Evolutionary conservation across 495 filamentous ascomycete species (phyloP), one percentile per base, ranked within the genome.

Genomic region (Xylaria longipes): DNA sequence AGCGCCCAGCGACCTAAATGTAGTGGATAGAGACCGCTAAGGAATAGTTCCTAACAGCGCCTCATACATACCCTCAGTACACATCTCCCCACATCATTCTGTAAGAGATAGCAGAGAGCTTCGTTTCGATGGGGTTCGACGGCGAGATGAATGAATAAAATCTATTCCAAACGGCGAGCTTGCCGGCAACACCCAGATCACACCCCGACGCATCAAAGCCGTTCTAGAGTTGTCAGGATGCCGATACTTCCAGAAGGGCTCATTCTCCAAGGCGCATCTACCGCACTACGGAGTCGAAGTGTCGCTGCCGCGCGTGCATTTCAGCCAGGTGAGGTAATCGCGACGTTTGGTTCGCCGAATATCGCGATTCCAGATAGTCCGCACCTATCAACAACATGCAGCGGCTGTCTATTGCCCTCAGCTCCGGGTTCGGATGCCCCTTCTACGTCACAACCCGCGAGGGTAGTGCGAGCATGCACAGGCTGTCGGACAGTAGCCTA

Each of bases 401-500:
- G 81, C 74, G 77, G 81, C 75, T 86, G 84, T 65, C 77, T 86
- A 39, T 71, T 54, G 31, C 69, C 33, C 37, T 17, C 56, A 37
- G 46, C 25, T 1, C 39, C 25, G 14, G 29, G 25, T 50, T 22
- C 67, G 25, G 39, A 52, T 46, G n/a, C 60, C 29, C 45, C 62
- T 15, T 43, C 41, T 62, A n/a, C 68, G 33, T 14, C 65, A 56
- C 64, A 76, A 54, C 63, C 50, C 22, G 31, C 54, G 22, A 68
- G 65, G 25, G 33, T n/a, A 17, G 79, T 87, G 68, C 80, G 77
- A 9, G 77, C 79, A 25, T 91, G 89, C 77, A 80, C 78, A 0
- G 80, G 78, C 17, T 91, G 89, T 79, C 80, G 79, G 37, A 78
- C 78, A 3, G 79, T 79, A 8, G 75, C 80, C 27, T 91, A 91